A percentile compares a stretch with the other conserved stretches of the same genome.
Evolutionary conservation across 2,329 filamentous ascomycete species (phyloP).

Genomic region (Pseudopithomyces maydicus): DNA sequence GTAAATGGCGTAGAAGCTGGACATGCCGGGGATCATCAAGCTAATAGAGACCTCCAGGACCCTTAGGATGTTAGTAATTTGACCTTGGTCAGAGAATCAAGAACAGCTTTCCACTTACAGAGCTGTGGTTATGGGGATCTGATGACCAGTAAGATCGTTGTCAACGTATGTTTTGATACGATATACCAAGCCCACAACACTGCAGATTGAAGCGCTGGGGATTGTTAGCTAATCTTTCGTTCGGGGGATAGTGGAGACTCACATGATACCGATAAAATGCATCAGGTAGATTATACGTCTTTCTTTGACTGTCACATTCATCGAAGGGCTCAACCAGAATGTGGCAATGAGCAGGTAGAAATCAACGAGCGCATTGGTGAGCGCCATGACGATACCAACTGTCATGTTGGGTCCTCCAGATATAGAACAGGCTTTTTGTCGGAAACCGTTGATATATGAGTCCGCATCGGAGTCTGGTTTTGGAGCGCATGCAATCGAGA

Average conservation of each 20-base stretch:
- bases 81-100: background rate
- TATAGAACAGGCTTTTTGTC: conserved; percentile 15
- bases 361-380: conserved; percentile 18
- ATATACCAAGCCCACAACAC: conserved; percentile 19
- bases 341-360: conserved; percentile 21
- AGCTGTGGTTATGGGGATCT: conserved; percentile 14
- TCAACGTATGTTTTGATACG: conserved; percentile 21
- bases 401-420: conserved; percentile 15
- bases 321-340: conserved; percentile 9
- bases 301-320: conserved; percentile 17
- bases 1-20: conserved; percentile 19
- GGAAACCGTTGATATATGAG: conserved; percentile 22
- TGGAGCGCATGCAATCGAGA: conserved; percentile 23
- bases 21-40: conserved; percentile 25
- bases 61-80: conserved; percentile 9
- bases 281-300: conserved; percentile 19
- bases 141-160: conserved; percentile 23
- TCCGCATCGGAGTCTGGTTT: conserved; percentile 11
- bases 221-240: conserved; percentile 6
- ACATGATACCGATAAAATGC: conserved; percentile 16
- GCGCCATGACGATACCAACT: conserved; percentile 10
- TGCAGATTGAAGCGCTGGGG: conserved; percentile 18
- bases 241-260: background rate
- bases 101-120: conserved; percentile 11
- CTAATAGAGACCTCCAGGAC: conserved; percentile 22